Evolutionary conservation across 257 asterid species (phyloP), one percentile per base, ranked within the genome.

Genomic region (Agastache rugosa): DNA sequence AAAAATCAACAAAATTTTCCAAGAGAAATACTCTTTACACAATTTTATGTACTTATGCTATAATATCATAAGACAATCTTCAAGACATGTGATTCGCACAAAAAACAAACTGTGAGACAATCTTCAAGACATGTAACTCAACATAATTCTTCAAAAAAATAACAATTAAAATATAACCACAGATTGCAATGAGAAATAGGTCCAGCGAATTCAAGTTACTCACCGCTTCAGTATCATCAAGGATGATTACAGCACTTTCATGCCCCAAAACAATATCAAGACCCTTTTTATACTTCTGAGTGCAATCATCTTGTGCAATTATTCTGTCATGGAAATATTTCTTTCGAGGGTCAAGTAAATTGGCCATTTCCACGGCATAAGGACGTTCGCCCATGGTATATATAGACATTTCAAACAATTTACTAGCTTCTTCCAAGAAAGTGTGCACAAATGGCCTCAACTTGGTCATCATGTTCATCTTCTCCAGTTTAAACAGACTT

Each of bases 361-460:
- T 75, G 62, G 96, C 97, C 99, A 94, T 92, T 82, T 85, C 88
- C 75, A 90, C 59, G 11, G 97, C 99, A 84, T 92, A 94, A 12
- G 91, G 89, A 42, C 97, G 96, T 74, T 92, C 97, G 2, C 97
- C 97, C 97, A 92, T 92, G 16, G 99, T 94, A 78, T 94, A 94
- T 75, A 94, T 92, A 75, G 85, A 92, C 97, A 94, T 90, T 79
- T 90, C 99, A 44, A 92, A 94, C 79, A 92, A 69, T 12, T 82
- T 79, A 65, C 88, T 85, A 25, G 97, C 96, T 85, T 89, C 92
- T 72, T 86, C 87, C 71, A 94, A 79, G 75, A 94, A 94, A 17
- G 85, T 82, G 59, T 84, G 91, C 64, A 94, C 96, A 77, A 79
- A 92, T 16, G 99, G 99, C 86, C 99, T 86, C 82, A 94, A 79